Base-by-base conservation (phyloP, 2,329 filamentous ascomycete species). In the Monilinia fructicola region DNA sequence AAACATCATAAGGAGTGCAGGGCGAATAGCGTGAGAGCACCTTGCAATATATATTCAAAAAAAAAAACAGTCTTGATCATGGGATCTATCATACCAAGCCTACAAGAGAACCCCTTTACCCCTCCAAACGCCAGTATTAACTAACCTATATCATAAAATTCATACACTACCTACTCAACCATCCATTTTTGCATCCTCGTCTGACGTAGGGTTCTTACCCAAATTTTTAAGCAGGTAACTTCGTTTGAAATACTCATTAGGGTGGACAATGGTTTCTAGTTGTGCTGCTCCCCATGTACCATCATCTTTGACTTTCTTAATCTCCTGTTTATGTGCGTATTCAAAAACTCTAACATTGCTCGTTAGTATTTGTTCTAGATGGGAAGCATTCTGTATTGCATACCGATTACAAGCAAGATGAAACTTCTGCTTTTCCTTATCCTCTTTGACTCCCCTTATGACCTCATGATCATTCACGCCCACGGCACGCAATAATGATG, bases 241-340 rank as follows among this genome's bases (percentile, higher is more conserved):
- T 66, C 94, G 85, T 83, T 97, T 97, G 79, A 98, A 99, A 79
- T 97, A 99, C 71, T 94, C 93, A 77, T 99, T 99, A 14, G 95
- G 95, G 79, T 99, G 95, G 28, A 97, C 89, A 76, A 99, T 96
- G 0, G 94, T 98, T 79, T 98, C 94, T 53, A 97, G 82, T 77
- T 97, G 91, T 21, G 87, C 87, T 9, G 88, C 80, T 16, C 83
- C 87, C 87, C 90, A 90, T 62, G 88, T 82, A 7, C 86, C 84
- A 60, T 92, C 88, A 53, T 93, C 90, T 78, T 89, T 91, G 69
- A 90, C 91, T 74, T 85, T 87, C 76, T 87, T 90, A 67, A 95
- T 86, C 76, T 94, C 90, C 23, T 82, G 81, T 76, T 91, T 93
- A 78, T 99, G 93, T 23, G 90, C 80, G 76, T 90, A 85, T 74